A percentile compares a stretch with the other conserved stretches of the same genome.
These are phyloP conservation scores for Calonectria pseudoturangicola DNA, from an alignment of 2,329 filamentous ascomycete genomes.

Conservation along the genomic window DNA sequence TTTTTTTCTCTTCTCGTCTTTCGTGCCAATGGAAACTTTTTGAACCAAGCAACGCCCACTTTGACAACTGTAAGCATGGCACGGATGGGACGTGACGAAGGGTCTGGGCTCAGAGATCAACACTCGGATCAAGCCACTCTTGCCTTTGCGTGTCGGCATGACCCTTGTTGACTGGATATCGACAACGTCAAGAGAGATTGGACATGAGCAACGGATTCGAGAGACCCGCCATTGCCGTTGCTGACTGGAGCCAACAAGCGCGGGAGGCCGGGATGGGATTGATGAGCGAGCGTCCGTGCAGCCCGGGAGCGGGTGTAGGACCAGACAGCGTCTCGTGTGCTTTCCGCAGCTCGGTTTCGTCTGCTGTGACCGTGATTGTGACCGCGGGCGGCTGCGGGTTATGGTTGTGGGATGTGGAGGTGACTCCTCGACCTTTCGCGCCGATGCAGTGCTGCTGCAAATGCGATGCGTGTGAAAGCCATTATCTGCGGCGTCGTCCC, in stretches of 20 bases:
- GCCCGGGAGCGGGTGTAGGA: constrained; percentile 27
- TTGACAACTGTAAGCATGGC: constrained; percentile 24
- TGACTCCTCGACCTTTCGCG: background rate
- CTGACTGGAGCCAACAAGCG: constrained; percentile 51
- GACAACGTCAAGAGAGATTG: constrained; percentile 14
- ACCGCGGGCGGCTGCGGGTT: constrained; percentile 7
- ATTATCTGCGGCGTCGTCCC: constrained; percentile 24
- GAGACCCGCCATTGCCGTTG: constrained; percentile 48
- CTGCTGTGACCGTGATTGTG: constrained; percentile 9
- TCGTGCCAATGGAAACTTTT: constrained; percentile 15
- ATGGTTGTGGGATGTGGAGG: constrained; percentile 2
- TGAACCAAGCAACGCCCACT: constrained; percentile 16
- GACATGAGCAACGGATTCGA: constrained; percentile 32
- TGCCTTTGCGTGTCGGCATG: constrained; percentile 21
- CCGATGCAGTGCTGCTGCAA: constrained; percentile 22
- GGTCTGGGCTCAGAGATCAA: constrained; percentile 35
- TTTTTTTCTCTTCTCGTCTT: constrained; percentile 20
- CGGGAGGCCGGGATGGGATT: constrained; percentile 45
- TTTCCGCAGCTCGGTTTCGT: constrained; percentile 21
- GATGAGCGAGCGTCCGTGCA: constrained; percentile 34
- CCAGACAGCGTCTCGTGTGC: constrained; percentile 21
- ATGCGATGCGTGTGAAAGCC: constrained; percentile 25
- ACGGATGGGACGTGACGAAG: constrained; percentile 24
- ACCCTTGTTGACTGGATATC: constrained; percentile 23
- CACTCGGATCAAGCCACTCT: constrained; percentile 36